Conservation (phyloP, 139 green algal genomes). For the Chlorella sp. region DNA sequence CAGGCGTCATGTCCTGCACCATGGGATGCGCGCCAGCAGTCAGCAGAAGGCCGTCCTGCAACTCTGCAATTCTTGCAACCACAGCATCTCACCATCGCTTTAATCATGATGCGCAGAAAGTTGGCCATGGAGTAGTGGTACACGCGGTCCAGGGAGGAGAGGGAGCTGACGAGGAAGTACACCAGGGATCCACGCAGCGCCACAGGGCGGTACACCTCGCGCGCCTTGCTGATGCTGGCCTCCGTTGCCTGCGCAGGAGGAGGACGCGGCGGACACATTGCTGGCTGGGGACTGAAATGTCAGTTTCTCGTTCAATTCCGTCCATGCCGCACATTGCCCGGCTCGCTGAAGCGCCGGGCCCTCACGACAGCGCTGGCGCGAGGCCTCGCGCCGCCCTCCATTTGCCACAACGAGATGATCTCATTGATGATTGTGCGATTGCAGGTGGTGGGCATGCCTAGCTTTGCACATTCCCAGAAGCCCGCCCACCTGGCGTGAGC, state of each 20-base stretch:
- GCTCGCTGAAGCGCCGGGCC: too few relatives aligned
- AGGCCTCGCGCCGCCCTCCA: too few relatives aligned
- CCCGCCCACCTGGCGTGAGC: too few relatives aligned
- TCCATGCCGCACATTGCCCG: too few relatives aligned
- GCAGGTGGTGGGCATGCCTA: too few relatives aligned
- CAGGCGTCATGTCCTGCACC: constrained; percentile 40
- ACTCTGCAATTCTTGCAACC: neutral
- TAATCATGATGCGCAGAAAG: constrained; percentile 85
- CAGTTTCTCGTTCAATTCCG: too few relatives aligned
- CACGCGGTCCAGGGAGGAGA: constrained; percentile 84
- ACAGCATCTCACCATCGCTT: constrained; percentile 71
- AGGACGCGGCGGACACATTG: too few relatives aligned
- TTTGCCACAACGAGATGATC: too few relatives aligned
- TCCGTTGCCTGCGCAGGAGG: constrained; percentile 45
- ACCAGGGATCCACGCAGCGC: constrained; percentile 80
- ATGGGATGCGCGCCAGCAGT: constrained; percentile 22
- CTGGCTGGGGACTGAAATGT: too few relatives aligned
- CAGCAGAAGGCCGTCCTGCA: neutral
- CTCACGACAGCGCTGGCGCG: too few relatives aligned
- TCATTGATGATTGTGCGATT: too few relatives aligned
- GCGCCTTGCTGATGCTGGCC: constrained; percentile 77
- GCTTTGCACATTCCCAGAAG: too few relatives aligned
- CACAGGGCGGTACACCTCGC: constrained; percentile 80
- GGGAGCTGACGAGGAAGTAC: constrained; percentile 93
- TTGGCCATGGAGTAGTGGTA: constrained; percentile 97